A percentile compares a stretch with the other conserved stretches of the same genome.
Conservation (phyloP, 257 asterid genomes). For the Salvia hispanica region DNA sequence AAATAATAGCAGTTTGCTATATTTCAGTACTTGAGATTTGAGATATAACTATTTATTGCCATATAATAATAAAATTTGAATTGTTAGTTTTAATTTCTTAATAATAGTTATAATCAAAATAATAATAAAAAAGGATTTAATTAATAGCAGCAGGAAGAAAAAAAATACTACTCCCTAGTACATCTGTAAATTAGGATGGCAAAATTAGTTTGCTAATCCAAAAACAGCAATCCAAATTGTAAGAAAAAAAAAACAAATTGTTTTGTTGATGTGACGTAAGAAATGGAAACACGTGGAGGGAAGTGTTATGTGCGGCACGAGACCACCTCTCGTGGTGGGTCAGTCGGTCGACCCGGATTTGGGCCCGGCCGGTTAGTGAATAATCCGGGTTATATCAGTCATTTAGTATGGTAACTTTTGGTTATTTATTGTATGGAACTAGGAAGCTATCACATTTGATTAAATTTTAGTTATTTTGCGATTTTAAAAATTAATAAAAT, state of each 20-base stretch:
- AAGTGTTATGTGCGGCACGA: constrained; percentile 56
- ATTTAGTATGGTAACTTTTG: constrained; percentile 14
- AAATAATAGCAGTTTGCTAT: no score
- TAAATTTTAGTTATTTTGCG: no score
- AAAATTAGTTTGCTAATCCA: no score
- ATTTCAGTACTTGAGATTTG: not conserved
- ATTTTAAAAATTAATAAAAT: no score
- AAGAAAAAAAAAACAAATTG: not conserved
- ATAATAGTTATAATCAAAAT: not conserved
- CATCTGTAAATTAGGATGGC: no score
- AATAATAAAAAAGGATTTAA: not conserved
- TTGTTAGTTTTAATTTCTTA: not conserved
- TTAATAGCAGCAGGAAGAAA: not conserved
- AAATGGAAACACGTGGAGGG: constrained; percentile 49
- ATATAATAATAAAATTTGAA: not conserved
- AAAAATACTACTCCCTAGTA: no score
- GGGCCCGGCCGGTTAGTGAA: constrained; percentile 14
- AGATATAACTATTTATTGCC: not conserved
- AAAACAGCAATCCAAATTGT: no score
- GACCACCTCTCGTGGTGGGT: constrained; percentile 74
- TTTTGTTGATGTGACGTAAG: constrained; percentile 10
- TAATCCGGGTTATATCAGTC: constrained; percentile 10
- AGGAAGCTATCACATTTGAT: no score
- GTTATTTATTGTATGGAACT: not conserved
- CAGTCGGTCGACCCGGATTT: constrained; percentile 21